Base-by-base conservation (phyloP, 2,329 filamentous ascomycete genomes). In the Colletotrichum magnum region DNA sequence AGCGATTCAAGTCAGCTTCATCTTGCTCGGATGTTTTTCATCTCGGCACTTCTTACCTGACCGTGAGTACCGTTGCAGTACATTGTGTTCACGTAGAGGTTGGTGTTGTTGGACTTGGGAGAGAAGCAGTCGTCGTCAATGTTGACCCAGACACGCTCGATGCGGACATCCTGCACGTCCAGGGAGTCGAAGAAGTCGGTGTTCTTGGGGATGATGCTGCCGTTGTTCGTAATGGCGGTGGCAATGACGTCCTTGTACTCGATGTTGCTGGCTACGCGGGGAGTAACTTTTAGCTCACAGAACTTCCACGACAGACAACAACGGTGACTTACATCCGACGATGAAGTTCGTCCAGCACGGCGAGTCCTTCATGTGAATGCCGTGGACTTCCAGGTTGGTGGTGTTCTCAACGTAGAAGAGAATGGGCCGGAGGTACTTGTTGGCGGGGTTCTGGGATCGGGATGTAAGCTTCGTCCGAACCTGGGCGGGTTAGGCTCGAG, bases 301-400 rank as follows among this genome's bases (percentile, higher is more conserved):
- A 21, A 21, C 47, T 12, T 12, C 0, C 18, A n/a, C 10, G 18
- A 50, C 18, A 5, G 5, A 12, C n/a, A 50, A 50, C 4, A 13
- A 21, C 21, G 24, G 26, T 3, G 15, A n/a, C 67, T 57, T 50
- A 70, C 67, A 89, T 47, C 85, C 85, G 15, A 90, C 87, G 43
- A 90, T 80, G 73, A 90, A 90, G 74, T 88, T 91, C 2, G 86
- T 90, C 88, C 89, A 90, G 80, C 87, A 89, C 2, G 89, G 88
- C 1, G 87, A 89, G 75, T 89, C 87, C 71, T 89, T 85, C 72
- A 90, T 83, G 18, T 87, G 85, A 64, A 90, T 88, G 2, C 89
- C 89, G 28, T 86, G 83, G 7, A 90, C 83, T 4, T 83, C 83
- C 2, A 91, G 76, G 24, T 88, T 86, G 1, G 88, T 90, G 0